Evolutionary conservation across 2,329 filamentous ascomycete genomes (phyloP).

Genomic region (Fusarium continuum): DNA sequence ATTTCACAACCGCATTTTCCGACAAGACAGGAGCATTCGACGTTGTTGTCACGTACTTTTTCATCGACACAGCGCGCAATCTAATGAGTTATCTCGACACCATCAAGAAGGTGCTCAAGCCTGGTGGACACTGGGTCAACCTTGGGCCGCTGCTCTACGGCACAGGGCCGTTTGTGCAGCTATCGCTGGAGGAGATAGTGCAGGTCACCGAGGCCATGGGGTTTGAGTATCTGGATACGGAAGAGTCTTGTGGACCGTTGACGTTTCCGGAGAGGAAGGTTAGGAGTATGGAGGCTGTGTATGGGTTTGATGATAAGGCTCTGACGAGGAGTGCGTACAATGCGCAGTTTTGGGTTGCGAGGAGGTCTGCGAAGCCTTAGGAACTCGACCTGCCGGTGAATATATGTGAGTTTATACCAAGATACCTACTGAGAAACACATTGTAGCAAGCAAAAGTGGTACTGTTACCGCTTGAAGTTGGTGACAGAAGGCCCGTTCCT

Average conservation of each 20-base stretch:
- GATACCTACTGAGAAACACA: too few relatives aligned
- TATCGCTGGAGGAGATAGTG: constrained; percentile 64
- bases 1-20: constrained; percentile 59
- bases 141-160: constrained; percentile 66
- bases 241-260: constrained; percentile 52
- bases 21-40: constrained; percentile 52
- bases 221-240: constrained; percentile 59
- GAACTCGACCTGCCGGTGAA: too few relatives aligned
- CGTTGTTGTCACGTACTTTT: constrained; percentile 64
- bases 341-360: constrained; percentile 64
- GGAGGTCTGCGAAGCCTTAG: constrained; percentile 23
- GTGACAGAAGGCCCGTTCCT: too few relatives aligned
- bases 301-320: constrained; percentile 61
- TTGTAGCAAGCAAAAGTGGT: too few relatives aligned
- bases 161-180: constrained; percentile 62
- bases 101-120: constrained; percentile 57
- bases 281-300: constrained; percentile 58
- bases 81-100: constrained; percentile 64
- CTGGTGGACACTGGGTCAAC: constrained; percentile 64
- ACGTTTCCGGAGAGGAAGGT: constrained; percentile 55
- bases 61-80: constrained; percentile 69
- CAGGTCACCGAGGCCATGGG: constrained; percentile 58
- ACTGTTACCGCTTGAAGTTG: too few relatives aligned
- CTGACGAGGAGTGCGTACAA: constrained; percentile 63
- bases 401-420: too few relatives aligned